These are phyloP conservation scores for Gonapodya sp. DNA, from an alignment of 192 early-diverging fungal species.

Conservation along the genomic window DNA sequence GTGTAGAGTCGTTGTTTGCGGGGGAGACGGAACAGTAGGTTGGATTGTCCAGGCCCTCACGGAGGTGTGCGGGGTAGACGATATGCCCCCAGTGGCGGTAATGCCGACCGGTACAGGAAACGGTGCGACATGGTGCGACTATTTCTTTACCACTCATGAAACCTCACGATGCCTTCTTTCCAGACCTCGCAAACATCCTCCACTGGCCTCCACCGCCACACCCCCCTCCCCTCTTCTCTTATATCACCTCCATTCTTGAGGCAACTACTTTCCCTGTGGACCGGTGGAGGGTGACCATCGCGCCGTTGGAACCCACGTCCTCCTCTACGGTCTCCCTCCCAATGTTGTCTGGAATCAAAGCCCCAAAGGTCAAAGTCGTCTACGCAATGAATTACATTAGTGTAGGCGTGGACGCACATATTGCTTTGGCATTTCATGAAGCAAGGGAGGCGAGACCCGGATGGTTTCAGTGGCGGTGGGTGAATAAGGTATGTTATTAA, in stretches of 20 bases:
- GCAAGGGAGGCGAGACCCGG: not conserved
- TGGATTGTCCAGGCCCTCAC: conserved; percentile 27
- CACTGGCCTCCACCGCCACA: conserved; percentile 12
- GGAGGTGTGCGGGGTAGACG: conserved; percentile 14
- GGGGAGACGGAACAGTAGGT: conserved; percentile 36
- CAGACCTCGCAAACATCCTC: conserved; percentile 33
- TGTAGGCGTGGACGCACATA: conserved; percentile 12
- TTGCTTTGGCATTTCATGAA: conserved; percentile 10
- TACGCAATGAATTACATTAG: conserved; percentile 11
- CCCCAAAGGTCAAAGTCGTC: not conserved
- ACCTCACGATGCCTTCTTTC: not conserved
- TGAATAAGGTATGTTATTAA: not conserved
- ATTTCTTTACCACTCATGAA: not conserved
- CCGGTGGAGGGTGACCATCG: conserved; percentile 7
- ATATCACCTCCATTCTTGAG: not conserved
- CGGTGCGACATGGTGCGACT: not conserved
- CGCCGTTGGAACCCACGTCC: not conserved
- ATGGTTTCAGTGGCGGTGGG: not conserved
- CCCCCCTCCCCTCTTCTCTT: not conserved
- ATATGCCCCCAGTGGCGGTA: conserved; percentile 26
- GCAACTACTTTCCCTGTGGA: conserved; percentile 7
- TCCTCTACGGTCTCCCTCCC: not conserved
- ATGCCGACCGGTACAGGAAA: conserved; percentile 42
- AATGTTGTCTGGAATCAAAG: too few species aligned
- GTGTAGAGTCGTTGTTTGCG: conserved; percentile 26